Evolutionary conservation across 139 green algal genomes (phyloP).

Genomic region (Closterium sp.): DNA sequence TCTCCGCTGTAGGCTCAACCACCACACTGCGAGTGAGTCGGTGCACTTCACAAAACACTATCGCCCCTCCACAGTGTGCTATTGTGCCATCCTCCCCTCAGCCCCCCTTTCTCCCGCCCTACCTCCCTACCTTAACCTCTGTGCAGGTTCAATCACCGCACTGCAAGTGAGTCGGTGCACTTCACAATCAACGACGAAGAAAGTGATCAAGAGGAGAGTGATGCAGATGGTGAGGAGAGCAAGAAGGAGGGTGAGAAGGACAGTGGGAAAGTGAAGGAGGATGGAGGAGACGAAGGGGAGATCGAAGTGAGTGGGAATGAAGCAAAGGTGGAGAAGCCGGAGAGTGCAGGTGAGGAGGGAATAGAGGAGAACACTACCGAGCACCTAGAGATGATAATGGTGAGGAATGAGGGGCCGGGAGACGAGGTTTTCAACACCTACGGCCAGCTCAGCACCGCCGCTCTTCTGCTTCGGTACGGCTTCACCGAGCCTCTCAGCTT

Average conservation of each 20-base stretch:
- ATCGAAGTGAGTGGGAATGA: no score
- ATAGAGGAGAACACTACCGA: background rate
- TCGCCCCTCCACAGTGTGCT: no score
- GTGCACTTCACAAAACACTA: no score
- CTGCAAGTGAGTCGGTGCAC: background rate
- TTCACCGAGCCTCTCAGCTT: constrained; percentile 26
- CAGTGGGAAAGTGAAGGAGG: no score
- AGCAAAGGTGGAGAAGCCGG: no score
- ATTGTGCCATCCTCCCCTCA: no score
- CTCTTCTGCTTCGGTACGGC: constrained; percentile 23
- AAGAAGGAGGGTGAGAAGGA: no score
- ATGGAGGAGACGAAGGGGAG: background rate
- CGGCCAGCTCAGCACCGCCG: constrained; percentile 23
- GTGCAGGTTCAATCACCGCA: background rate
- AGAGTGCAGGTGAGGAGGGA: no score
- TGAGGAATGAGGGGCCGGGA: background rate
- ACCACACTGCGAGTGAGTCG: no score
- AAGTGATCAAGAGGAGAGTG: background rate
- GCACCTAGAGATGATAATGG: background rate
- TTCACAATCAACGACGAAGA: background rate
- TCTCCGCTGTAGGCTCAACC: no score
- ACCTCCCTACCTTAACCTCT: background rate
- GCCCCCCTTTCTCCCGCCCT: background rate
- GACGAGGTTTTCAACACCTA: constrained; percentile 36
- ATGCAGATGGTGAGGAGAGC: no score